Percentiles rank a stretch among this genome's conserved stretches.
These are phyloP conservation scores for Micractinium sp. DNA, from an alignment of 139 green algal species.

Conservation along the genomic window DNA sequence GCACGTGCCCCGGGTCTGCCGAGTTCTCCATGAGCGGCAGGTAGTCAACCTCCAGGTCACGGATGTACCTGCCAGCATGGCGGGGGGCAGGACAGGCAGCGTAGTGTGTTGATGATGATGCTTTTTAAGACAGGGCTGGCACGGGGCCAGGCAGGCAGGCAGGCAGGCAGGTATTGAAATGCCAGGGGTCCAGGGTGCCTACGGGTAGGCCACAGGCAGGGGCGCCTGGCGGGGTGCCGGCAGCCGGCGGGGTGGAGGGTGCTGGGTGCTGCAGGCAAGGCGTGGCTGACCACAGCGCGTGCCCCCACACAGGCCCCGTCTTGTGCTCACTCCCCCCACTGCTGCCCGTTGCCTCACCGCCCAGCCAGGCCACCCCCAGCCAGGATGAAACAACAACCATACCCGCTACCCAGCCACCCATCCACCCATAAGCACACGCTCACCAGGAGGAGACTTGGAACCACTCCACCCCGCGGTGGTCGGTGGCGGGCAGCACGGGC, in stretches of 20 bases:
- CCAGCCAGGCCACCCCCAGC: too few relatives aligned
- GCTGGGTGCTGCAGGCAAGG: neutral
- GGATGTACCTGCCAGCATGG: conserved; percentile 2
- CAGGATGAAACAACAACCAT: too few relatives aligned
- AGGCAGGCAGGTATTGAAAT: too few relatives aligned
- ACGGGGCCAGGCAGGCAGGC: too few relatives aligned
- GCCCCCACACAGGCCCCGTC: neutral
- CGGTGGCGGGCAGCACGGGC: conserved; percentile 10
- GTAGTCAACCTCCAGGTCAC: conserved; percentile 26
- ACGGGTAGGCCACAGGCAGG: too few relatives aligned
- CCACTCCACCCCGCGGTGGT: conserved; percentile 17
- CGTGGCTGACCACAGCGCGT: neutral
- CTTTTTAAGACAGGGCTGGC: too few relatives aligned
- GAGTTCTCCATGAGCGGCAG: conserved; percentile 30
- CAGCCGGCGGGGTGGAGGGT: neutral
- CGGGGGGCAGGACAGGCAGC: neutral
- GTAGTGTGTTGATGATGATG: too few relatives aligned
- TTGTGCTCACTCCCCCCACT: too few relatives aligned
- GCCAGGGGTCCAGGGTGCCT: too few relatives aligned
- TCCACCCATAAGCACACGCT: neutral
- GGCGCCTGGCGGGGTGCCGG: too few relatives aligned
- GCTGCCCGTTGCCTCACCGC: too few relatives aligned
- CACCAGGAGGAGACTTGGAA: conserved; percentile 27
- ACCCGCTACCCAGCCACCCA: too few relatives aligned
- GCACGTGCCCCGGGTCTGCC: conserved; percentile 22